These are phyloP conservation scores for Epichloe hybrida DNA, from an alignment of 2,329 filamentous ascomycete species.

Conservation along the genomic window DNA sequence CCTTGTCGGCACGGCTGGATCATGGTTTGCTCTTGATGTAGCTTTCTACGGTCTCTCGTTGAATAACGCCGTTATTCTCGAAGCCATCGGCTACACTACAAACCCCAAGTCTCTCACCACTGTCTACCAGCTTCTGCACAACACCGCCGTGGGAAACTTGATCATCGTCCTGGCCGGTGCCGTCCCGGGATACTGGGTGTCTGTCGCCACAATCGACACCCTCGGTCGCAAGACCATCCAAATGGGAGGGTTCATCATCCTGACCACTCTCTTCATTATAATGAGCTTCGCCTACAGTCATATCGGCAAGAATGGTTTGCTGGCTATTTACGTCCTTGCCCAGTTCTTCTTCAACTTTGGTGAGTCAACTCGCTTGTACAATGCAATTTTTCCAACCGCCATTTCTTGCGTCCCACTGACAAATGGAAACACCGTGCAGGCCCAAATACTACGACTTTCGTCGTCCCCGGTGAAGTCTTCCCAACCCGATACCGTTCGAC, in stretches of 20 bases:
- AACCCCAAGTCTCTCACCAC: slow-evolving; percentile 23
- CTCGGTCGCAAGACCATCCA: slow-evolving; percentile 69
- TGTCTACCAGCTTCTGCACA: slow-evolving; percentile 57
- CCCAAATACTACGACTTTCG: slow-evolving; percentile 43
- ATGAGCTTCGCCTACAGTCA: slow-evolving; percentile 50
- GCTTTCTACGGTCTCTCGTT: slow-evolving; percentile 57
- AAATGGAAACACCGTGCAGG: slow-evolving; percentile 13
- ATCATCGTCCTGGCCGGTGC: slow-evolving; percentile 68
- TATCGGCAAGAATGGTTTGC: slow-evolving; percentile 36
- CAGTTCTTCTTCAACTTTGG: slow-evolving; percentile 48
- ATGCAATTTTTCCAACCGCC: no score
- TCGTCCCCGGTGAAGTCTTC: slow-evolving; percentile 43
- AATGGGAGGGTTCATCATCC: slow-evolving; percentile 45
- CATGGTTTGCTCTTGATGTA: slow-evolving; percentile 63
- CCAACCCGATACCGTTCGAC: slow-evolving; percentile 43
- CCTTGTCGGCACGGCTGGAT: slow-evolving; percentile 66
- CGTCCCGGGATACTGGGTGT: slow-evolving; percentile 73
- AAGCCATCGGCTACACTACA: slow-evolving; percentile 55
- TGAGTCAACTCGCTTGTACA: slow-evolving; percentile 3
- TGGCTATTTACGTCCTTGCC: slow-evolving; percentile 40
- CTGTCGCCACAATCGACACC: slow-evolving; percentile 59
- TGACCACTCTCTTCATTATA: slow-evolving; percentile 46
- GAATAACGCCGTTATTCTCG: slow-evolving; percentile 62
- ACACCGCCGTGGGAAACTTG: slow-evolving; percentile 65
- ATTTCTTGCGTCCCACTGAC: not conserved